Evolutionary conservation across 176 grass and related monocot species (phyloP).

Genomic region (Avena insularis): DNA sequence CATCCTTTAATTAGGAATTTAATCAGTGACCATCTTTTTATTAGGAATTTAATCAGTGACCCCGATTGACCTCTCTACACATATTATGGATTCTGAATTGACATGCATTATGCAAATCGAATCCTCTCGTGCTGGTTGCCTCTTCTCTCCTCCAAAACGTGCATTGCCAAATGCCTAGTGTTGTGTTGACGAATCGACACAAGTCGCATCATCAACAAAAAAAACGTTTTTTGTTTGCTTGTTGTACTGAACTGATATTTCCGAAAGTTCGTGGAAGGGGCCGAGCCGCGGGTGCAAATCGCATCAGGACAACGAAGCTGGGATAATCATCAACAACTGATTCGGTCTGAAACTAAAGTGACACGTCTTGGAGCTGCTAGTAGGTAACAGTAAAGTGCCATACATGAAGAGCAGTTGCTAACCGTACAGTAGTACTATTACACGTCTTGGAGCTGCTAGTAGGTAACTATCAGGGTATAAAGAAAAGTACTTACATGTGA

Average conservation of each 20-base stretch:
- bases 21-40: background rate
- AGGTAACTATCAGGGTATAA: background rate
- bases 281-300: conserved; percentile 17
- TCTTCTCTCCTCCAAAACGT: background rate
- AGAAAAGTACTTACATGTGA: conserved; percentile 19
- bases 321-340: conserved; percentile 13
- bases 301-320: conserved; percentile 25
- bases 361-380: background rate
- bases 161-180: background rate
- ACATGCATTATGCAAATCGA: conserved; percentile 2
- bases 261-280: background rate
- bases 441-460: too few species aligned
- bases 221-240: background rate
- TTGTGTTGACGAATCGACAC: conserved; percentile 6
- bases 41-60: background rate
- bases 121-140: background rate
- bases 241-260: background rate
- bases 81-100: conserved; percentile 1
- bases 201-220: background rate
- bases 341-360: background rate
- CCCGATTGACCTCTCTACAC: background rate
- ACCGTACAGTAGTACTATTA: too few species aligned
- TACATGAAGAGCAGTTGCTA: conserved; percentile 1
- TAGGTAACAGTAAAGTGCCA: background rate
- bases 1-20: background rate